Evolutionary conservation across 306 rosid species (phyloP).

Genomic region (Lupinus albus): DNA sequence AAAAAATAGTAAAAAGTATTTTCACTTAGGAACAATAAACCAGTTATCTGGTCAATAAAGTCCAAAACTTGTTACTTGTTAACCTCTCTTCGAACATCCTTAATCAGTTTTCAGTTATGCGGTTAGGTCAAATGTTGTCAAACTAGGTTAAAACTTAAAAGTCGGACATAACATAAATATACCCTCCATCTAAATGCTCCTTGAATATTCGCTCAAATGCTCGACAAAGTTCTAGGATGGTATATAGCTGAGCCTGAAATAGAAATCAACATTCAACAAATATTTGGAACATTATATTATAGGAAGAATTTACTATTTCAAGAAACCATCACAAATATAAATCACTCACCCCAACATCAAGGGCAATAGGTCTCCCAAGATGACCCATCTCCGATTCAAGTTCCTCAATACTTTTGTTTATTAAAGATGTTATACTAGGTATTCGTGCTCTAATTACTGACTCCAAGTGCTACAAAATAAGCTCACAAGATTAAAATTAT

Average conservation of each 20-base stretch:
- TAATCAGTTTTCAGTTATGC: background rate
- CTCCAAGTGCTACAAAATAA: slow-evolving; percentile 78
- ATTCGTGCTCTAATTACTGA: slow-evolving; percentile 76
- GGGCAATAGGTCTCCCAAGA: slow-evolving; percentile 88
- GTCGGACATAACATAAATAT: slow-evolving; percentile 33
- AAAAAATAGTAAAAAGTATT: background rate
- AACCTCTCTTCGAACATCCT: background rate
- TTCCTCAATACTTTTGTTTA: slow-evolving; percentile 91
- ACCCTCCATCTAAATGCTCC: slow-evolving; percentile 99
- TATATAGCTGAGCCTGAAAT: slow-evolving; percentile 83
- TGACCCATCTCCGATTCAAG: slow-evolving; percentile 95
- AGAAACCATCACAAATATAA: slow-evolving; percentile 26
- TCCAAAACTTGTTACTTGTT: background rate
- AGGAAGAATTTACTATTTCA: slow-evolving; percentile 12
- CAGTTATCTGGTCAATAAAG: background rate
- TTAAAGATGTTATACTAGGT: slow-evolving; percentile 85
- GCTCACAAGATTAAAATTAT: slow-evolving; percentile 38
- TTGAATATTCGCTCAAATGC: slow-evolving; percentile 93
- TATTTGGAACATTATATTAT: slow-evolving; percentile 15
- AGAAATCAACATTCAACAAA: slow-evolving; percentile 26
- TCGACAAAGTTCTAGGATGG: slow-evolving; percentile 93
- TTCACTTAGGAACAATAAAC: background rate
- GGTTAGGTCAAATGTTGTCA: background rate
- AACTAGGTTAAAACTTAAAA: slow-evolving; percentile 13
- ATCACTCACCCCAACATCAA: slow-evolving; percentile 92